Percentiles rank a stretch among this genome's conserved stretches.
These are phyloP conservation scores for Scedosporium boydii DNA, from an alignment of 2,329 filamentous ascomycete species.

Conservation along the genomic window DNA sequence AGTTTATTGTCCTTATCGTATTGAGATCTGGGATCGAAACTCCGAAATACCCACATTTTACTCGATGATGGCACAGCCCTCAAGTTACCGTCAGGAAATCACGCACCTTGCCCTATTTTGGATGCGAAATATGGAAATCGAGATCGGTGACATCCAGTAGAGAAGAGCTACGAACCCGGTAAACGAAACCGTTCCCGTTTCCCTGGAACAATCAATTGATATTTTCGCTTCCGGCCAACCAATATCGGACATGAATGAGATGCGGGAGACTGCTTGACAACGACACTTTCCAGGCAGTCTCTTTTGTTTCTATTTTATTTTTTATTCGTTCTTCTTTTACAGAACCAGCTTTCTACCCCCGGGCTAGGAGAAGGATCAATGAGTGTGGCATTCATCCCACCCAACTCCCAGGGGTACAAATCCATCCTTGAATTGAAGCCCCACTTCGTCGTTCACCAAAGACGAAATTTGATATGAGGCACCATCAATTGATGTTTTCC, in stretches of 20 bases:
- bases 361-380: too few relatives aligned
- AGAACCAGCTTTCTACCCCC: too few relatives aligned
- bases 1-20: not conserved
- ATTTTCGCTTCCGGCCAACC: too few relatives aligned
- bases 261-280: too few relatives aligned
- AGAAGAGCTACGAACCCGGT: too few relatives aligned
- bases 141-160: not conserved
- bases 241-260: too few relatives aligned
- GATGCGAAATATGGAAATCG: not conserved
- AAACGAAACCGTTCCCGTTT: too few relatives aligned
- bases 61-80: not conserved
- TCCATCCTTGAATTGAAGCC: not conserved
- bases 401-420: not conserved
- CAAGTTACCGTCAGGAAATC: not conserved
- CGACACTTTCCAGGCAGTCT: too few relatives aligned
- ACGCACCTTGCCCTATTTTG: not conserved
- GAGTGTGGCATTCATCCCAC: not conserved
- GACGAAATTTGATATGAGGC: not conserved
- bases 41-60: not conserved
- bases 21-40: not conserved
- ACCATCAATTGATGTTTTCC: not conserved
- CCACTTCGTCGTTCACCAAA: not conserved
- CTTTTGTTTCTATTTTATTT: too few relatives aligned
- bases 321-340: not conserved
- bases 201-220: too few relatives aligned